phyloP scores from a whole-genome alignment of 2,329 filamentous ascomycete genomes.

The Fusarium virguliforme region DNA sequence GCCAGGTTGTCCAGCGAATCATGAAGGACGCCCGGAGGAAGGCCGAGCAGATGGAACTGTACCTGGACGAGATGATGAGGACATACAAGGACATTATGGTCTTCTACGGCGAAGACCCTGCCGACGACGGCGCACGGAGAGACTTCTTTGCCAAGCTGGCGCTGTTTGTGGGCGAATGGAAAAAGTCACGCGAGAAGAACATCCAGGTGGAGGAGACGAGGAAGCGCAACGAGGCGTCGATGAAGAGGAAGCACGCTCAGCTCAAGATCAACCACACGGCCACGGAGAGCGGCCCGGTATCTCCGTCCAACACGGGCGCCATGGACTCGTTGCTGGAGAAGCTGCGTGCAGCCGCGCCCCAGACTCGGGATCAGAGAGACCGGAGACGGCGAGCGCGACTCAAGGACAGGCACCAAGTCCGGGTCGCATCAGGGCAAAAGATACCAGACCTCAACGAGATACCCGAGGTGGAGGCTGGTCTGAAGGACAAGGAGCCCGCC shows the following conservation, averaged over 20 bases:
- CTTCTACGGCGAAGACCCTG: constrained; percentile 95
- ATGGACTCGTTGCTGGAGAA: constrained; percentile 98
- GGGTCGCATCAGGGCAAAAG: constrained; percentile 89
- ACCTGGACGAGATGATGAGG: constrained; percentile 91
- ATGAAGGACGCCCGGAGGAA: constrained; percentile 99
- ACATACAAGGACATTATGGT: constrained; percentile 96
- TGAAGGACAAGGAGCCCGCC: constrained; percentile 55
- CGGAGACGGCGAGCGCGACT: constrained; percentile 87
- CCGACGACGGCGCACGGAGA: constrained; percentile 91
- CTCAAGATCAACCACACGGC: constrained; percentile 72
- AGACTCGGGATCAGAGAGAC: constrained; percentile 90
- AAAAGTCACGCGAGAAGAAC: constrained; percentile 97
- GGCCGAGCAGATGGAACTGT: constrained; percentile 94
- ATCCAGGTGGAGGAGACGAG: constrained; percentile 84
- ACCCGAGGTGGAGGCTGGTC: constrained; percentile 67
- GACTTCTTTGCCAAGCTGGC: constrained; percentile 98
- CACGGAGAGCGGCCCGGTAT: constrained; percentile 68
- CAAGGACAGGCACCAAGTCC: constrained; percentile 91
- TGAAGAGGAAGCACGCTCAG: constrained; percentile 90
- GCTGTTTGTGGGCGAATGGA: constrained; percentile 92
- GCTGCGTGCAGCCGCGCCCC: constrained; percentile 90
- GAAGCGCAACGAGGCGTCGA: constrained; percentile 88
- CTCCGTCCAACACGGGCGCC: constrained; percentile 84
- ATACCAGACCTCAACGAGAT: constrained; percentile 80
- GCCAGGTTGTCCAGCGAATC: constrained; percentile 88